A percentile compares a stretch with the other conserved stretches of the same genome.
These are phyloP conservation scores for Endocalyx cinctus DNA, from an alignment of 2,329 filamentous ascomycete species.

Conservation along the genomic window DNA sequence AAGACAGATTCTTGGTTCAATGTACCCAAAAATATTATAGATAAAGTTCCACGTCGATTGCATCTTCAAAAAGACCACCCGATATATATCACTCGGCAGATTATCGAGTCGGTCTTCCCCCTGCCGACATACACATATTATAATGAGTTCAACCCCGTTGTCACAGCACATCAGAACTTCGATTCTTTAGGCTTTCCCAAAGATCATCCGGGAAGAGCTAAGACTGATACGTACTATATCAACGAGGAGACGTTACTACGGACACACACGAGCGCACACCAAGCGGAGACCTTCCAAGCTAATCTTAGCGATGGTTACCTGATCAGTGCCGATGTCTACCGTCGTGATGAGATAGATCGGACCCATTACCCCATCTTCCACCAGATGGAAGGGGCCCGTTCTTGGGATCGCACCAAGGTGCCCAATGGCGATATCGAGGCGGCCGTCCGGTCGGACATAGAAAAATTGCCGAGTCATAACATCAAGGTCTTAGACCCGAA, in stretches of 20 bases:
- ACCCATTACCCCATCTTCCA: conserved; percentile 97
- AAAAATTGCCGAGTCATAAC: conserved; percentile 65
- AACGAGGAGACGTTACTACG: conserved; percentile 78
- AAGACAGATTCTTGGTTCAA: conserved; percentile 80
- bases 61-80: conserved; percentile 91
- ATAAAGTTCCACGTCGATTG: conserved; percentile 70
- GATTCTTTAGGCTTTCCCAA: conserved; percentile 89
- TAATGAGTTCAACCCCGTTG: conserved; percentile 76
- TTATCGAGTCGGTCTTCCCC: conserved; percentile 88
- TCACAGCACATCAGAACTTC: conserved; percentile 84
- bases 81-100: conserved; percentile 80
- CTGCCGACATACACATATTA: conserved; percentile 68
- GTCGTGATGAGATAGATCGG: conserved; percentile 88
- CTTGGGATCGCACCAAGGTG: conserved; percentile 71
- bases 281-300: conserved; percentile 73
- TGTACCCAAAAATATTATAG: conserved; percentile 68
- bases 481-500: conserved; percentile 81
- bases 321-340: conserved; percentile 91
- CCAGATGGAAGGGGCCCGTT: conserved; percentile 93
- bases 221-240: conserved; percentile 93
- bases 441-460: conserved; percentile 66
- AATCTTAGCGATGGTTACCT: conserved; percentile 76
- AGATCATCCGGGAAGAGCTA: conserved; percentile 82
- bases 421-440: conserved; percentile 55
- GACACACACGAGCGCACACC: conserved; percentile 93